phyloP scores from a whole-genome alignment of 1,284 basidiomycete genomes.

The Boletus calvinii region DNA sequence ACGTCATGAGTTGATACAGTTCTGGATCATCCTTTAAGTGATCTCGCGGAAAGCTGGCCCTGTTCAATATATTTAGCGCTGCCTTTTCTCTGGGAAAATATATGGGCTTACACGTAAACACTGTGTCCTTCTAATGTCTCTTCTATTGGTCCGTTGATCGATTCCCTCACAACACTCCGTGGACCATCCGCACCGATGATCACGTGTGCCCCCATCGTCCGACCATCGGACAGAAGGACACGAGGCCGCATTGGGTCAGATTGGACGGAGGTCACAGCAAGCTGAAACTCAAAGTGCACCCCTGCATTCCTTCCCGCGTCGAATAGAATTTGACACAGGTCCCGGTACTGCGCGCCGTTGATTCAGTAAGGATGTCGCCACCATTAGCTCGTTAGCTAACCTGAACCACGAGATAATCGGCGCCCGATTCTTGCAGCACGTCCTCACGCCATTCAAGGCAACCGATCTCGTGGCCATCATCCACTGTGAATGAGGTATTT shows the following conservation, averaged over 20 bases:
- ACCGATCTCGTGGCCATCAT: slow-evolving; percentile 46
- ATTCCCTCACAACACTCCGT: slow-evolving; percentile 30
- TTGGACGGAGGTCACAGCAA: slow-evolving; percentile 36
- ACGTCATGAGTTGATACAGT: slow-evolving; percentile 28
- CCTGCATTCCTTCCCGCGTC: slow-evolving; percentile 43
- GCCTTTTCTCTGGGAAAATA: slow-evolving; percentile 5
- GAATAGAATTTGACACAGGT: slow-evolving; percentile 45
- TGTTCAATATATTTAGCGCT: slow-evolving; percentile 19
- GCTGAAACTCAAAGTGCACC: slow-evolving; percentile 41
- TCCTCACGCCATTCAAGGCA: slow-evolving; percentile 51
- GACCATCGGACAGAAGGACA: slow-evolving; percentile 37
- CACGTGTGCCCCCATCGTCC: slow-evolving; percentile 38
- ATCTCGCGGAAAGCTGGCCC: slow-evolving; percentile 40
- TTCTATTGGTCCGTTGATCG: slow-evolving; percentile 20
- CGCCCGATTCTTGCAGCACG: slow-evolving; percentile 53
- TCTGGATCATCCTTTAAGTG: slow-evolving; percentile 41
- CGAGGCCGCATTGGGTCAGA: slow-evolving; percentile 28
- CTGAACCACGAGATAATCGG: slow-evolving; percentile 50
- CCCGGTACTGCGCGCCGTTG: slow-evolving; percentile 39
- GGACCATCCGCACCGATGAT: slow-evolving; percentile 45
- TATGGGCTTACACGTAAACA: slow-evolving; percentile 28
- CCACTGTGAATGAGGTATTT: slow-evolving; percentile 35
- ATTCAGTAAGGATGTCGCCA: slow-evolving; percentile 3
- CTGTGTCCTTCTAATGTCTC: slow-evolving; percentile 30
- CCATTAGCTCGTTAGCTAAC: slow-evolving; percentile 30